These are phyloP conservation scores for Polygonum maritimum DNA, from an alignment of 148 eudicot species.

Conservation along the genomic window DNA sequence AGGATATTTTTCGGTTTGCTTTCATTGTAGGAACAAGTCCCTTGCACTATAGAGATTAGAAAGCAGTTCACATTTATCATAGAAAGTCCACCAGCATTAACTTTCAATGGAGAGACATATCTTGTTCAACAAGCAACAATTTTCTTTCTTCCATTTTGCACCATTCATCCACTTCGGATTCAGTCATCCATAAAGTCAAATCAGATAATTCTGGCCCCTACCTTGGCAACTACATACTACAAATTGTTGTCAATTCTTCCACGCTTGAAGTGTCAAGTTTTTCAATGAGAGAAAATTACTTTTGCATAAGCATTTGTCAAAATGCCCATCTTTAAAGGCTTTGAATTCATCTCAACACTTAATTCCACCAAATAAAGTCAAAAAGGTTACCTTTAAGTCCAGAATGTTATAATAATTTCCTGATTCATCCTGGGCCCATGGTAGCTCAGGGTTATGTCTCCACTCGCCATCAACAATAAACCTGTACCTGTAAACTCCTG, in stretches of 20 bases:
- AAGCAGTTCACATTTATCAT: not conserved
- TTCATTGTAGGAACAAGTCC: not conserved
- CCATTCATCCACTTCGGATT: not conserved
- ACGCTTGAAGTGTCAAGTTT: not conserved
- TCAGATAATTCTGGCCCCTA: not conserved
- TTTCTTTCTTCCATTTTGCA: not conserved
- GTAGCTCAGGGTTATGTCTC: slow-evolving; percentile 61
- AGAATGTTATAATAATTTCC: slow-evolving; percentile 67
- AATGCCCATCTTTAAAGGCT: not conserved
- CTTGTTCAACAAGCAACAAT: not conserved
- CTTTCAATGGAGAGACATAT: not conserved
- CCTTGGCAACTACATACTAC: not conserved
- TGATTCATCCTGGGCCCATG: slow-evolving; percentile 57
- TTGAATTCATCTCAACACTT: not conserved
- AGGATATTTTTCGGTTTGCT: not conserved
- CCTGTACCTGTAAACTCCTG: slow-evolving; percentile 76
- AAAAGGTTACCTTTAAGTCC: slow-evolving; percentile 54
- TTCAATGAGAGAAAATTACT: not conserved
- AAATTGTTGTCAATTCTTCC: not conserved
- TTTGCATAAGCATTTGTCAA: not conserved
- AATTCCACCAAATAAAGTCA: not conserved
- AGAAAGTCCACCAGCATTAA: not conserved
- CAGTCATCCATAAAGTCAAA: not conserved
- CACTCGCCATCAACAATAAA: slow-evolving; percentile 75
- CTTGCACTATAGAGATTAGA: not conserved